These are phyloP conservation scores for Colletotrichum aenigma DNA, from an alignment of 2,329 filamentous ascomycete genomes.

Conservation along the genomic window DNA sequence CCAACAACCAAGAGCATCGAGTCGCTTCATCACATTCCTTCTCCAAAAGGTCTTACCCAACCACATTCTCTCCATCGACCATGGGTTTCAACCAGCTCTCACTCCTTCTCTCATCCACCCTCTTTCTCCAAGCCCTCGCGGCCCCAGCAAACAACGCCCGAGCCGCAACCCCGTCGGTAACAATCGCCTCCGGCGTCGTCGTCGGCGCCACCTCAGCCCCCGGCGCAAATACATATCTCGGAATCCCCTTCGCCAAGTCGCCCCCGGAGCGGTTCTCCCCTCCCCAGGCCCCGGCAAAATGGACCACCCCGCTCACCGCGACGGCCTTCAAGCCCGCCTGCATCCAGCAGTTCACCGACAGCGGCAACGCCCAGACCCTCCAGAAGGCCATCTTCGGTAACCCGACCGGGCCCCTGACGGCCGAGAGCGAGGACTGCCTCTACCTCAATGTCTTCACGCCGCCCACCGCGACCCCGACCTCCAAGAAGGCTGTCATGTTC, in stretches of 20 bases:
- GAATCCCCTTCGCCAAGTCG: constrained; percentile 13
- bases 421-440: constrained; percentile 37
- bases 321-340: constrained; percentile 10
- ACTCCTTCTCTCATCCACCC: not conserved
- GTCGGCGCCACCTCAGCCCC: not conserved
- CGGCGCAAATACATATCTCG: constrained; percentile 9
- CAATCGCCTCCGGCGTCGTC: not conserved
- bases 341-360: constrained; percentile 3
- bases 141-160: not conserved
- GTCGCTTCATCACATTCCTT: not conserved
- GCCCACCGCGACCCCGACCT: not conserved
- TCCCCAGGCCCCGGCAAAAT: not conserved
- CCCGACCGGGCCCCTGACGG: constrained; percentile 3
- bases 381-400: constrained; percentile 11
- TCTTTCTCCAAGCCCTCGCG: not conserved
- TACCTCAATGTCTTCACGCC: constrained; percentile 37
- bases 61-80: not conserved
- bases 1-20: not conserved
- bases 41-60: not conserved
- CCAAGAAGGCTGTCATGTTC: constrained; percentile 21
- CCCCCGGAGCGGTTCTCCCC: constrained; percentile 15
- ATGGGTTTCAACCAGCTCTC: not conserved
- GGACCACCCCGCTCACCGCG: not conserved
- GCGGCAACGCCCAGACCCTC: not conserved
- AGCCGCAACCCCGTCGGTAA: not conserved